These are phyloP conservation scores for Penicillium sp. DNA, from an alignment of 2,329 filamentous ascomycete species.

Conservation along the genomic window DNA sequence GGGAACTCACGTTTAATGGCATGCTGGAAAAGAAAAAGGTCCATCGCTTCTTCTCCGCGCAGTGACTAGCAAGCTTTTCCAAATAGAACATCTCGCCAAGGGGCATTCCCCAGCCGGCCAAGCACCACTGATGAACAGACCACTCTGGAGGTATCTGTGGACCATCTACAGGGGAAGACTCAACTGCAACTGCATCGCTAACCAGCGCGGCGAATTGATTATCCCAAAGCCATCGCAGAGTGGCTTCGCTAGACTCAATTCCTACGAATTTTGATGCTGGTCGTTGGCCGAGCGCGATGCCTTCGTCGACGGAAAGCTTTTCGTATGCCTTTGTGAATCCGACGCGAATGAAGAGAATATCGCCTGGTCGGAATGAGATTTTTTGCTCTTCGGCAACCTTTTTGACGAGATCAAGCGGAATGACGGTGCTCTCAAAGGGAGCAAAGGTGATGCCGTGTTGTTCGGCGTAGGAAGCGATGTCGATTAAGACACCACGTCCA, in stretches of 20 bases:
- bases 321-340: constrained; percentile 50
- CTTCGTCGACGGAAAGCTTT: constrained; percentile 31
- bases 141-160: constrained; percentile 22
- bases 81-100: constrained; percentile 35
- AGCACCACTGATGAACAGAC: constrained; percentile 29
- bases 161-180: constrained; percentile 24
- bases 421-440: constrained; percentile 39
- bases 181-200: constrained; percentile 32
- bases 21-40: constrained; percentile 32
- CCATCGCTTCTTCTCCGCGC: constrained; percentile 26
- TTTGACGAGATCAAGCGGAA: constrained; percentile 43
- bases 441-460: constrained; percentile 33
- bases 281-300: constrained; percentile 15
- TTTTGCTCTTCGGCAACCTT: constrained; percentile 44
- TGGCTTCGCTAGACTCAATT: constrained; percentile 30
- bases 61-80: constrained; percentile 28
- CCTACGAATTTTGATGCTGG: constrained; percentile 24
- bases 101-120: constrained; percentile 29
- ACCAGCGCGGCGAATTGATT: constrained; percentile 33
- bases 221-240: constrained; percentile 34
- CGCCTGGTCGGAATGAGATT: constrained; percentile 45
- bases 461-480: constrained; percentile 44
- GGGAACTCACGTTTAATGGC: constrained; percentile 25
- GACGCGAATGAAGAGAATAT: constrained; percentile 55
- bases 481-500: constrained; percentile 48